Percentiles rank a stretch among this genome's conserved stretches.
Evolutionary conservation across 306 rosid genomes (phyloP).

Genomic region (Delonix regia): DNA sequence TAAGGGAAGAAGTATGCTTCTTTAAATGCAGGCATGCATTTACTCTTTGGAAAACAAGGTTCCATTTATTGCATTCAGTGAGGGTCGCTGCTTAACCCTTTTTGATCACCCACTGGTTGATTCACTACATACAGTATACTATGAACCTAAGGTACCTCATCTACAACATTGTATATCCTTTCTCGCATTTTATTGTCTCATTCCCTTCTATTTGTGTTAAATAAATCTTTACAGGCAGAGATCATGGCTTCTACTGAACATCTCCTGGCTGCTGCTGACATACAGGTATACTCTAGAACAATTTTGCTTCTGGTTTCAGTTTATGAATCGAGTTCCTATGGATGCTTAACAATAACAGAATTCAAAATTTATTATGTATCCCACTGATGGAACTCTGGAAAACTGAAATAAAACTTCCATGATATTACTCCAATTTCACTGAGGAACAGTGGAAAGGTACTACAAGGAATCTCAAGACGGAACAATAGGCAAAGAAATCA

Average conservation of each 20-base stretch:
- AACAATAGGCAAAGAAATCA: background rate
- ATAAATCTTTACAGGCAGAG: slow-evolving; percentile 74
- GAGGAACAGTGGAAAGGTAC: background rate
- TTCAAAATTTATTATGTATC: slow-evolving; percentile 10
- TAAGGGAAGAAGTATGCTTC: slow-evolving; percentile 17
- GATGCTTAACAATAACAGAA: slow-evolving; percentile 19
- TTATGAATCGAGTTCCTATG: slow-evolving; percentile 29
- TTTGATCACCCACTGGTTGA: slow-evolving; percentile 81
- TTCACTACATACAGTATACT: slow-evolving; percentile 73
- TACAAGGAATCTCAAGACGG: background rate
- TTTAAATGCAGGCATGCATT: slow-evolving; percentile 68
- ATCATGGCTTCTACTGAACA: slow-evolving; percentile 83
- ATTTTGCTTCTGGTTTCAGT: slow-evolving; percentile 13
- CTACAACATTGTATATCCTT: background rate
- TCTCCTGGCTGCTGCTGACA: slow-evolving; percentile 76
- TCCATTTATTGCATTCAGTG: slow-evolving; percentile 80
- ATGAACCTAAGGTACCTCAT: slow-evolving; percentile 82
- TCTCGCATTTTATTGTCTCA: slow-evolving; percentile 22
- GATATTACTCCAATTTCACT: background rate
- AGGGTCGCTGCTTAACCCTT: slow-evolving; percentile 84
- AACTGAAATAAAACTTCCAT: background rate
- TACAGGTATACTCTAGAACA: slow-evolving; percentile 61
- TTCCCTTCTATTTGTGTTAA: slow-evolving; percentile 33
- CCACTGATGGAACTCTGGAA: background rate
- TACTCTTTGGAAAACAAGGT: slow-evolving; percentile 76